phyloP scores from a whole-genome alignment of 805 yeast genomes.

The Pichia rugopelliculosa region DNA sequence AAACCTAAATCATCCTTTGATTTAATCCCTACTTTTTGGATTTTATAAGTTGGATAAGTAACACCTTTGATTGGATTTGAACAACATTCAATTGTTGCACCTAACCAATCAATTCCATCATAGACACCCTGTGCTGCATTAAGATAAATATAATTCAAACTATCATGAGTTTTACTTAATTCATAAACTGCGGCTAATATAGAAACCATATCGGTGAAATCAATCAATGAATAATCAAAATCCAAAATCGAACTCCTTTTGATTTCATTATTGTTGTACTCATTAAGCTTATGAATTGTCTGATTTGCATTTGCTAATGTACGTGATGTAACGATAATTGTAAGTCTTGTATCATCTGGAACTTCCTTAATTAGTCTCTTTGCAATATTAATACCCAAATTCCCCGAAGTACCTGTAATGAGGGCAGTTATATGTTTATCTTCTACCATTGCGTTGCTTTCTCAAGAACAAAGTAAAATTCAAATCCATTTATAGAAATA shows the following conservation, averaged over 20 bases:
- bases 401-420: slow-evolving; percentile 40
- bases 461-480: not conserved
- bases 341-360: slow-evolving; percentile 48
- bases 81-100: slow-evolving; percentile 62
- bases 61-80: slow-evolving; percentile 69
- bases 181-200: slow-evolving; percentile 69
- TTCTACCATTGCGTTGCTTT: not conserved
- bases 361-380: slow-evolving; percentile 62
- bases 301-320: slow-evolving; percentile 80
- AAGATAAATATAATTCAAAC: slow-evolving; percentile 71
- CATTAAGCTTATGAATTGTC: slow-evolving; percentile 52
- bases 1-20: slow-evolving; percentile 76
- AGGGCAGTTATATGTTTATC: slow-evolving; percentile 23
- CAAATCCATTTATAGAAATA: no score
- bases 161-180: slow-evolving; percentile 50
- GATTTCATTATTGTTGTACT: slow-evolving; percentile 29
- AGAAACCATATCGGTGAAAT: slow-evolving; percentile 84
- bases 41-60: slow-evolving; percentile 82
- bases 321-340: slow-evolving; percentile 83
- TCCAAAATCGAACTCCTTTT: slow-evolving; percentile 54
- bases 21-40: slow-evolving; percentile 71
- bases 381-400: slow-evolving; percentile 81
- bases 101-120: slow-evolving; percentile 79
- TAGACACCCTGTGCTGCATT: slow-evolving; percentile 90
- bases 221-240: slow-evolving; percentile 85